Conservation (phyloP, 768 basidiomycete species). For the Mycena albidolilacea region DNA sequence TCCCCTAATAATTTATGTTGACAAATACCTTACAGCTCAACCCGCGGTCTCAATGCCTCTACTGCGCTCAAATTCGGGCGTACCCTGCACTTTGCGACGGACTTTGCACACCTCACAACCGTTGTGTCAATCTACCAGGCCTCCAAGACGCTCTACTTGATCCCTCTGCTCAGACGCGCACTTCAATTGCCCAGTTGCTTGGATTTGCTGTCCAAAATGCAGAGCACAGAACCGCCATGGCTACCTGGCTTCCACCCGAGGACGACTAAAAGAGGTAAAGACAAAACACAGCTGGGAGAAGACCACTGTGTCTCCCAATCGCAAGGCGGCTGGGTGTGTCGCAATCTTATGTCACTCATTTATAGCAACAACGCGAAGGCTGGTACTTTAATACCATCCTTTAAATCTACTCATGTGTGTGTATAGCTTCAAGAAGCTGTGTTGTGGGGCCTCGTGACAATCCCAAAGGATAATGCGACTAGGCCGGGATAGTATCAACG, state of each 20-base stretch:
- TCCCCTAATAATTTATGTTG: too few relatives aligned
- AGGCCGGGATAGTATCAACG: too few relatives aligned
- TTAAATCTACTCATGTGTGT: background rate
- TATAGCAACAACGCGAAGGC: constrained; percentile 71
- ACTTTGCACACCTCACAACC: too few relatives aligned
- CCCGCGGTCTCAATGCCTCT: too few relatives aligned
- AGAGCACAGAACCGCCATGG: constrained; percentile 63
- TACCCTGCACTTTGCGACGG: too few relatives aligned
- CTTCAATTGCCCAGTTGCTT: constrained; percentile 73
- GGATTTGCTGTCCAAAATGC: constrained; percentile 64
- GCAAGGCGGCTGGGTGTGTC: constrained; percentile 74
- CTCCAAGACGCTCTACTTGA: too few relatives aligned
- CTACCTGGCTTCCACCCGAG: constrained; percentile 73
- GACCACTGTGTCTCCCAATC: constrained; percentile 55
- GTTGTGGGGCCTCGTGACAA: constrained; percentile 73
- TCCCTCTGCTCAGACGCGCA: constrained; percentile 56
- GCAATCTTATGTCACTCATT: constrained; percentile 64
- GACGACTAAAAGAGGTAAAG: constrained; percentile 71
- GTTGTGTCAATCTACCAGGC: too few relatives aligned
- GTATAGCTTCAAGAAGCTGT: constrained; percentile 76
- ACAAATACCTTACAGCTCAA: too few relatives aligned
- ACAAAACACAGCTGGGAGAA: constrained; percentile 85
- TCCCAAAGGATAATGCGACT: constrained; percentile 73
- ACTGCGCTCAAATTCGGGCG: too few relatives aligned
- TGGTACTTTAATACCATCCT: background rate